phyloP scores from a whole-genome alignment of 768 basidiomycete species.

The Termitomyces sp. region DNA sequence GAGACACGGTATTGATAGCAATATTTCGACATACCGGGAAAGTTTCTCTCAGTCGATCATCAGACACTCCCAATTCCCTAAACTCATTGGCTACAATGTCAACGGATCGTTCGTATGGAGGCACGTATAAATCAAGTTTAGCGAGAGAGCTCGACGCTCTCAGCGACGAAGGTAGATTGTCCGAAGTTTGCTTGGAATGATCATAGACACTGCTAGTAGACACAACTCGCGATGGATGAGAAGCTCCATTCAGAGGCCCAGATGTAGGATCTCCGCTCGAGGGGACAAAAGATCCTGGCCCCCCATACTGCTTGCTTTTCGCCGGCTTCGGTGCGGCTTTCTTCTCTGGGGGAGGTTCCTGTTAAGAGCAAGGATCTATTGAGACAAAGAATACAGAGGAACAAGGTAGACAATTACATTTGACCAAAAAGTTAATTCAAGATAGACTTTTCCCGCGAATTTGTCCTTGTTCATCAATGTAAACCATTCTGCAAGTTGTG shows the following conservation, averaged over 20 bases:
- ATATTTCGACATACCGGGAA: constrained; percentile 40
- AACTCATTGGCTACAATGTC: constrained; percentile 62
- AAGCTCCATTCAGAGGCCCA: constrained; percentile 18
- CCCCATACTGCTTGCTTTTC: constrained; percentile 62
- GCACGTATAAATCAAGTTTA: constrained; percentile 63
- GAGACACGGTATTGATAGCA: background rate
- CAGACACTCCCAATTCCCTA: constrained; percentile 55
- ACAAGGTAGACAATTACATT: constrained; percentile 54
- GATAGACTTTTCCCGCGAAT: constrained; percentile 92
- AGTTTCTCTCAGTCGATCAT: constrained; percentile 48
- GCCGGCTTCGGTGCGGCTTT: constrained; percentile 45
- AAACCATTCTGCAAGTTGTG: constrained; percentile 76
- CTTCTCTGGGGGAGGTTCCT: constrained; percentile 81
- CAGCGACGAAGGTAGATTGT: constrained; percentile 56
- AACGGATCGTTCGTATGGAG: constrained; percentile 63
- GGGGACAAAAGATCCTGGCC: constrained; percentile 72
- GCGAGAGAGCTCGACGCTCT: constrained; percentile 58
- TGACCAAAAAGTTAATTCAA: constrained; percentile 97
- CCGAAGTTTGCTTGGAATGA: constrained; percentile 36
- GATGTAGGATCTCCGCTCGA: constrained; percentile 32
- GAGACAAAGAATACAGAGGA: background rate
- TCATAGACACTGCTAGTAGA: constrained; percentile 28
- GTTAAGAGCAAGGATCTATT: background rate
- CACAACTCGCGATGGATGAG: constrained; percentile 25
- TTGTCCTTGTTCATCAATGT: constrained; percentile 85